Evolutionary conservation across 495 filamentous ascomycete genomes (phyloP), one percentile per base, ranked within the genome.

Genomic region (Penicillium turbatum): DNA sequence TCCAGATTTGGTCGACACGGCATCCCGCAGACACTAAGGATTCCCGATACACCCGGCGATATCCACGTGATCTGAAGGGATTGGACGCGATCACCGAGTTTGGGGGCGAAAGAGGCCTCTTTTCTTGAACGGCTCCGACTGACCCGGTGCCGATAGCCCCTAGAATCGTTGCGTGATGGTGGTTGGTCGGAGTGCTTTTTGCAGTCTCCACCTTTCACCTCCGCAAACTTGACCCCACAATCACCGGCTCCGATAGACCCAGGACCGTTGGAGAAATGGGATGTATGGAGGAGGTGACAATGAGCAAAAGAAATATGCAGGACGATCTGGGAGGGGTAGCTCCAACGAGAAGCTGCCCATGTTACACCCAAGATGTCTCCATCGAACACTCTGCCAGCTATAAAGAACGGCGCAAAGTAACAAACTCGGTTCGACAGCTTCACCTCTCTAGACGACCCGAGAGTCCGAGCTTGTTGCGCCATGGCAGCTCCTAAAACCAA

Each of bases 81-180:
- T n/a, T n/a, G n/a, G n/a, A n/a, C n/a, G n/a, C n/a, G n/a, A n/a
- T n/a, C n/a, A n/a, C n/a, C n/a, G n/a, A n/a, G n/a, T n/a, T n/a
- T n/a, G n/a, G n/a, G n/a, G n/a, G n/a, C n/a, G n/a, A n/a, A n/a
- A n/a, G n/a, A n/a, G n/a, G n/a, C n/a, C n/a, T 30, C 5, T 30
- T 30, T 8, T 30, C 27, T 30, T 41, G n/a, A n/a, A n/a, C n/a
- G n/a, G n/a, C n/a, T 19, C 43, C 44, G 53, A 34, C 51, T 29
- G 19, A 38, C 41, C 49, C 35, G 55, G 52, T 29, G 35, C 31
- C 26, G 26, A 26, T 44, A 39, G 11, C 37, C 37, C 37, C 37
- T n/a, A n/a, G n/a, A n/a, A n/a, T n/a, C n/a, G n/a, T n/a, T n/a
- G n/a, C n/a, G n/a, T n/a, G n/a, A n/a, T n/a, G n/a, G n/a, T n/a